phyloP scores from a whole-genome alignment of 768 basidiomycete genomes.

The Rhodotorula babjevae region DNA sequence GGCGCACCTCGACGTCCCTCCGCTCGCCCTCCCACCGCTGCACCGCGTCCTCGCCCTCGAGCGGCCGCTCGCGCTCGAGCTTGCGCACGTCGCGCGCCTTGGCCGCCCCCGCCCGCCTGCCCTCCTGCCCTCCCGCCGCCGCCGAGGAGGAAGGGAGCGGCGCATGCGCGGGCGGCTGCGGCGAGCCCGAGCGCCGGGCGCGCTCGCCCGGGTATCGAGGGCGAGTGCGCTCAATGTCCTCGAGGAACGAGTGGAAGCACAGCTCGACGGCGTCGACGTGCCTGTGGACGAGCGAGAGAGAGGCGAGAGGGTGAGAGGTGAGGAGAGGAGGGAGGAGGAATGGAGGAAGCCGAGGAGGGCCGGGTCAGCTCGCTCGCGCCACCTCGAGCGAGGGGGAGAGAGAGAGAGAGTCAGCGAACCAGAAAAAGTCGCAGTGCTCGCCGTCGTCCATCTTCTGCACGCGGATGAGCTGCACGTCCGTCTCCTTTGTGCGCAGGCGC shows the following conservation, averaged over 20 bases:
- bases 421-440: slow-evolving; percentile 49
- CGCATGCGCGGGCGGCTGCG: not conserved
- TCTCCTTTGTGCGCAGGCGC: slow-evolving; percentile 50
- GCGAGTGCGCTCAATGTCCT: slow-evolving; percentile 51
- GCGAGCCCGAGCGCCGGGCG: not conserved
- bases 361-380: too few species aligned
- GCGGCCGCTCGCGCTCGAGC: not conserved
- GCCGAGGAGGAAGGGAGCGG: not conserved
- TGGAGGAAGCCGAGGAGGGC: not conserved
- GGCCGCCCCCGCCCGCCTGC: too few species aligned
- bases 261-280: slow-evolving; percentile 54
- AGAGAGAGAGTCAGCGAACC: slow-evolving; percentile 12
- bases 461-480: slow-evolving; percentile 50
- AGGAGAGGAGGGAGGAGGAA: not conserved
- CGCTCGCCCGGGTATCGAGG: slow-evolving; percentile 48
- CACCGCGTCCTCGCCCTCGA: not conserved
- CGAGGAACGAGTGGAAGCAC: slow-evolving; percentile 42
- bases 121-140: too few species aligned
- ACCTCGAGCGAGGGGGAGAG: too few species aligned
- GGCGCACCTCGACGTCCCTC: slow-evolving; percentile 23
- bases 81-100: not conserved
- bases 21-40: not conserved
- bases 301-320: slow-evolving; percentile 14
- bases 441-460: slow-evolving; percentile 50
- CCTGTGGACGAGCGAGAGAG: slow-evolving; percentile 39